Evolutionary conservation across 495 filamentous ascomycete genomes (phyloP), one percentile per base, ranked within the genome.

Genomic region (Umbilicaria muhlenbergii): DNA sequence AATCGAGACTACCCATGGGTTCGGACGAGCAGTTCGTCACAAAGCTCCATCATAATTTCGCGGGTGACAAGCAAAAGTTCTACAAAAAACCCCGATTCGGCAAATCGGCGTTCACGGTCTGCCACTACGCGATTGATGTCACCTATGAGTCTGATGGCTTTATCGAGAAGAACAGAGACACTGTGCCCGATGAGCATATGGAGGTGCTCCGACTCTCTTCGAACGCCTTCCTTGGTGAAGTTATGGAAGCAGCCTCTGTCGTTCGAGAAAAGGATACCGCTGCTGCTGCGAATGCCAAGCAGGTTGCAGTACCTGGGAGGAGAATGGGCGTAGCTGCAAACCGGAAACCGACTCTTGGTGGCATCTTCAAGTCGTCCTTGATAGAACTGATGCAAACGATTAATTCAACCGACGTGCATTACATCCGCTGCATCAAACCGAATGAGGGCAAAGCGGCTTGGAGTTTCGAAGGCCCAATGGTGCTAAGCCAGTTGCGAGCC

Each of bases 61-160:
- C 81, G 19, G 75, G 67, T 18, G 81, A 91, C 57, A 96, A 94
- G 66, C 82, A 91, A 49, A 92, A 88, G 57, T 94, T 92, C 60
- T 99, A 94, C 70, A 96, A 94, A 68, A 96, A 94, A 59, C 92
- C 91, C 21, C 73, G 91, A 40, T 96, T 99, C 55, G 91, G 92
- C 45, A 96, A 95, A 62, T 94, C 91, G 19, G 73, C 91, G 0
- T 99, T 99, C 62, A 96, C 92, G 35, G 87, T 99, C 38, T 96
- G 92, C 62, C 91, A 99, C 68, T 99, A 99, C 69, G 91, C 91
- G 39, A 73, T 96, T 47, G 92, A 96, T 55, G 91, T 99, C 53
- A 99, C 91, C 14, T 99, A 99, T 55, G 91, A 99, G 58, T 95
- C 89, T n/a, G 91, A 99, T 57, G 91, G 92, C 12, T 99, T 99